phyloP scores from a whole-genome alignment of 495 filamentous ascomycete species.

The Achaetomiella virescens region DNA sequence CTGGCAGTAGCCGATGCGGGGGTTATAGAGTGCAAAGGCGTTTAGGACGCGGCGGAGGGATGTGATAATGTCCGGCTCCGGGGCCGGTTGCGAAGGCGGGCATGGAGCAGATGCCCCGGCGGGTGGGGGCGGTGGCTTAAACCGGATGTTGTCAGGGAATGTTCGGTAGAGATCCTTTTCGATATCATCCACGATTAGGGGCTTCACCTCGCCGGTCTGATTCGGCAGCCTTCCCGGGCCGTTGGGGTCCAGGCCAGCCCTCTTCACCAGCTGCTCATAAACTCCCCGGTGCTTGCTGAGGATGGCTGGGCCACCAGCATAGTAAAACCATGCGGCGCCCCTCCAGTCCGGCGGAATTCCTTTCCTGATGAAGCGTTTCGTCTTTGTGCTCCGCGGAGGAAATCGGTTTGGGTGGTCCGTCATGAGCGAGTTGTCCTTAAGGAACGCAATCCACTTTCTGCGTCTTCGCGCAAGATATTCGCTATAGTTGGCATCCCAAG shows the following conservation, averaged over 20 bases:
- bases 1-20: conserved; percentile 90
- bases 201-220: conserved; percentile 43
- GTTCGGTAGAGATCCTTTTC: conserved; percentile 93
- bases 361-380: conserved; percentile 87
- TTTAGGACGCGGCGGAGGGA: conserved; percentile 79
- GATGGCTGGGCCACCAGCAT: conserved; percentile 79
- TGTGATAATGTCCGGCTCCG: conserved; percentile 71
- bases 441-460: conserved; percentile 73
- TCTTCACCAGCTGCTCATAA: conserved; percentile 62
- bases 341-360: conserved; percentile 92
- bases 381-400: conserved; percentile 69
- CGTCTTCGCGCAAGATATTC: conserved; percentile 61
- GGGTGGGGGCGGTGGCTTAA: conserved; percentile 55
- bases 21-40: conserved; percentile 84
- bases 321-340: conserved; percentile 94
- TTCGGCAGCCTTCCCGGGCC: conserved; percentile 15
- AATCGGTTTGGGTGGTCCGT: conserved; percentile 68
- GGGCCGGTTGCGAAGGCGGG: conserved; percentile 25
- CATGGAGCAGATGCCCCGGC: background rate
- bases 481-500: conserved; percentile 68
- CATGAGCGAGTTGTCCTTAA: conserved; percentile 69
- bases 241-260: conserved; percentile 24
- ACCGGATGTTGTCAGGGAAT: conserved; percentile 90
- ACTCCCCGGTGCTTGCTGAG: conserved; percentile 65
- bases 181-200: conserved; percentile 80